These are phyloP conservation scores for Leccinum barrowsii DNA, from an alignment of 768 basidiomycete species.

Conservation along the genomic window DNA sequence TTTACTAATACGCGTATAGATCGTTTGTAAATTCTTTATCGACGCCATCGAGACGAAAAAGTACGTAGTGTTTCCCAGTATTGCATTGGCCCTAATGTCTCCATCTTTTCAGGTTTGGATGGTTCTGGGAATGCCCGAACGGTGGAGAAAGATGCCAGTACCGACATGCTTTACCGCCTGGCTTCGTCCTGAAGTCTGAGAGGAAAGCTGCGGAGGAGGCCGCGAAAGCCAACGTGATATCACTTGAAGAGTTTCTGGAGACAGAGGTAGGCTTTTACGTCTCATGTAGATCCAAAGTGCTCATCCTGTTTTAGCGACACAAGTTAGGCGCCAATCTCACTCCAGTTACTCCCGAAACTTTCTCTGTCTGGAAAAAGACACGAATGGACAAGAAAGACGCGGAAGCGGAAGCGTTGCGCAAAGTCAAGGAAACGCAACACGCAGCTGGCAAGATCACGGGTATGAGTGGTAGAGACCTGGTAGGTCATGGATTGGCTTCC, in stretches of 20 bases:
- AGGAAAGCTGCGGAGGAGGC: conserved; percentile 89
- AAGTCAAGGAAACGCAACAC: conserved; percentile 76
- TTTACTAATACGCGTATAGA: conserved; percentile 43
- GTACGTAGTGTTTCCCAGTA: conserved; percentile 31
- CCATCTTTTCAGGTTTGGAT: conserved; percentile 60
- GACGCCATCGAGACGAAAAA: conserved; percentile 92
- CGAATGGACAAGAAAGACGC: conserved; percentile 93
- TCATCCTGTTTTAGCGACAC: conserved; percentile 62
- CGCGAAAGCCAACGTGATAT: conserved; percentile 84
- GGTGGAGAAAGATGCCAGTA: conserved; percentile 86
- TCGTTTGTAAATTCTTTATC: conserved; percentile 97
- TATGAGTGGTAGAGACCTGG: conserved; percentile 95
- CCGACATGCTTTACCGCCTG: conserved; percentile 92
- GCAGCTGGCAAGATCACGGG: conserved; percentile 88
- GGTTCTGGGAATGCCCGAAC: conserved; percentile 94
- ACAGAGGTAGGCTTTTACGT: conserved; percentile 70
- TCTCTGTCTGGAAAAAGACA: conserved; percentile 94
- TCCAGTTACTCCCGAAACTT: conserved; percentile 88
- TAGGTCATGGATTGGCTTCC: conserved; percentile 34
- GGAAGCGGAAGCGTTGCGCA: conserved; percentile 75
- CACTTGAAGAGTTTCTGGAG: conserved; percentile 95
- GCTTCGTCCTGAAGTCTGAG: conserved; percentile 93
- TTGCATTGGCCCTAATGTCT: neutral
- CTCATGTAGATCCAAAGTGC: neutral
- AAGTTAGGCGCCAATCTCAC: conserved; percentile 89